Percentiles rank a stretch among this genome's conserved stretches.
These are phyloP conservation scores for Leishmania turanica DNA, from an alignment of 208 protist genomes.

Conservation along the genomic window DNA sequence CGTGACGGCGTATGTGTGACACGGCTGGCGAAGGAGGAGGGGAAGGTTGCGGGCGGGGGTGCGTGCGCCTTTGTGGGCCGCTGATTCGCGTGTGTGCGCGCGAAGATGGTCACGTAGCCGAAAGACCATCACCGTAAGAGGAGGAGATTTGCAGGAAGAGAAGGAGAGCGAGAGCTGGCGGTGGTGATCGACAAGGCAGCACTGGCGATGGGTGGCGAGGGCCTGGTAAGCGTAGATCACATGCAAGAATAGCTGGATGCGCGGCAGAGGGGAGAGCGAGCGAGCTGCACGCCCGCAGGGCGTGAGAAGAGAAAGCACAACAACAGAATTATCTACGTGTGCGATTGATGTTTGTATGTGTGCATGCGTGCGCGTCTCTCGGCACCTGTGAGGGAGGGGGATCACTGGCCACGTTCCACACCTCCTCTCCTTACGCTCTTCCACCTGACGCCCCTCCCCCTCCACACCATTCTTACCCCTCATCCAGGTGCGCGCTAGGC, in stretches of 20 bases:
- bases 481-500: not conserved
- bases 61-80: not conserved
- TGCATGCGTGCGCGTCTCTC: not conserved
- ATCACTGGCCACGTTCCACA: not conserved
- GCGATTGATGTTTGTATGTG: not conserved
- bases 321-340: not conserved
- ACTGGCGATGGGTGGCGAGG: not conserved
- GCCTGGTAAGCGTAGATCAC: not conserved
- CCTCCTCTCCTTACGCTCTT: not conserved
- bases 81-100: no score
- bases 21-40: not conserved
- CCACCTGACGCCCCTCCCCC: not conserved
- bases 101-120: not conserved
- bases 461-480: not conserved
- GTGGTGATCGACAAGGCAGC: no score
- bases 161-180: no score
- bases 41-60: not conserved
- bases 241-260: not conserved
- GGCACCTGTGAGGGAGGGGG: not conserved
- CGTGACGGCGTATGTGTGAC: not conserved
- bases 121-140: not conserved
- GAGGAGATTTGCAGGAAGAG: no score
- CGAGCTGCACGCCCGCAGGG: not conserved
- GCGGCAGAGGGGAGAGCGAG: not conserved
- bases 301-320: not conserved